Evolutionary conservation across 345 rosid species (phyloP), one percentile per base, ranked within the genome.

Genomic region (Murraya paniculata): DNA sequence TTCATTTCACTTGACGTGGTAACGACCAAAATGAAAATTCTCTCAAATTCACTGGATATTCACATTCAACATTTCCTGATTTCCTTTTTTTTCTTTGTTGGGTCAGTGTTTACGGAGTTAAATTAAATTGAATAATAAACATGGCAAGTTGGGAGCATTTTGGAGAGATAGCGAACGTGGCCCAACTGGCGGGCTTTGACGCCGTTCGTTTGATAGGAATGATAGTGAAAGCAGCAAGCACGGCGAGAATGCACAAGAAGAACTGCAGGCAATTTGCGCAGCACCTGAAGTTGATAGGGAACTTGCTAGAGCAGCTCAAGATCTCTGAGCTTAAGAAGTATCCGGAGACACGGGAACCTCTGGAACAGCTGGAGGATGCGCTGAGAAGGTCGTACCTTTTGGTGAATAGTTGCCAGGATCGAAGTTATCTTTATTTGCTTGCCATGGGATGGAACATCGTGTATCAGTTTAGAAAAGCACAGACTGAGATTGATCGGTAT

Each of bases 361-460:
- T 96, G 69, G 99, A 96, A 81, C 97, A 91, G 68, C 98, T 96
- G 18, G 99, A 96, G 85, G 99, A 96, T 68, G 91, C 99, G 0
- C 83, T 96, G 78, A 86, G 99, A 78, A 89, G 97, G 86, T 86
- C 97, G 74, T 96, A 86, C 80, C 79, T 94, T 48, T 79, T 96
- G 76, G 97, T 96, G 28, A 90, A 92, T 25, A 96, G 97, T 58
- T 96, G 98, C 71, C 95, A 95, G 71, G 99, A 96, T 75, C 80
- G 92, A 73, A 96, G 99, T 78, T 96, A 92, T 82, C 93, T 96
- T 18, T 96, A 96, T 82, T 83, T 96, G 89, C 85, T 96, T 67
- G 99, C 99, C 28, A 94, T 94, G 99, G 99, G 99, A 2, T 96
- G 99, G 99, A 96, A 94, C 85, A 94, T 96, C 41, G 99, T 96